A percentile compares a stretch with the other conserved stretches of the same genome.
These are phyloP conservation scores for Vigna unguiculata DNA, from an alignment of 306 rosid genomes.

Conservation along the genomic window DNA sequence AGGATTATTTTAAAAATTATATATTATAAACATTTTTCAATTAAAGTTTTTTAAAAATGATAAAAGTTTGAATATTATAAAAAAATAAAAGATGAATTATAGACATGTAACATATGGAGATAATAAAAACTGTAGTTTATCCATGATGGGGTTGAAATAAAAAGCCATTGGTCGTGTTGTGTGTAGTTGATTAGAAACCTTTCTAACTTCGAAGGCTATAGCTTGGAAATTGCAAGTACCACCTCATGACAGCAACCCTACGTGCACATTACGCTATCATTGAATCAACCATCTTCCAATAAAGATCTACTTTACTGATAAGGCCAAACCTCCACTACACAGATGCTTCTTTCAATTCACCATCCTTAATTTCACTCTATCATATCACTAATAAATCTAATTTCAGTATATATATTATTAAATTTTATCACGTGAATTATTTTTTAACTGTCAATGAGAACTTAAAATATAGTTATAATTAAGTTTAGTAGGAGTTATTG, in stretches of 20 bases:
- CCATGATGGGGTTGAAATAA: background rate
- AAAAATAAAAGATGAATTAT: background rate
- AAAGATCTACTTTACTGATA: slow-evolving; percentile 20
- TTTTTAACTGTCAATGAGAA: too few species aligned
- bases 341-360: background rate
- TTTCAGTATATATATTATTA: too few species aligned
- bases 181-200: background rate
- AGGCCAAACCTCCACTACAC: background rate
- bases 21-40: too few species aligned
- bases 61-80: background rate
- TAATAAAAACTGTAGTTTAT: background rate
- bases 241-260: slow-evolving; percentile 22
- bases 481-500: too few species aligned
- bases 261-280: slow-evolving; percentile 33
- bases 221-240: background rate
- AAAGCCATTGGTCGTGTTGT: background rate
- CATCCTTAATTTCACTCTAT: background rate
- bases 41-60: background rate
- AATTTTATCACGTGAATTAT: too few species aligned
- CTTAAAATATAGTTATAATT: too few species aligned
- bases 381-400: background rate
- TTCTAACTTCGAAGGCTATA: background rate
- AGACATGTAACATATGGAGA: too few species aligned
- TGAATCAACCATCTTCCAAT: slow-evolving; percentile 17
- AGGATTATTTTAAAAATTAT: background rate